Evolutionary conservation across 225 moss, liverwort and hornwort species (phyloP).

Genomic region (Bryum argenteum): DNA sequence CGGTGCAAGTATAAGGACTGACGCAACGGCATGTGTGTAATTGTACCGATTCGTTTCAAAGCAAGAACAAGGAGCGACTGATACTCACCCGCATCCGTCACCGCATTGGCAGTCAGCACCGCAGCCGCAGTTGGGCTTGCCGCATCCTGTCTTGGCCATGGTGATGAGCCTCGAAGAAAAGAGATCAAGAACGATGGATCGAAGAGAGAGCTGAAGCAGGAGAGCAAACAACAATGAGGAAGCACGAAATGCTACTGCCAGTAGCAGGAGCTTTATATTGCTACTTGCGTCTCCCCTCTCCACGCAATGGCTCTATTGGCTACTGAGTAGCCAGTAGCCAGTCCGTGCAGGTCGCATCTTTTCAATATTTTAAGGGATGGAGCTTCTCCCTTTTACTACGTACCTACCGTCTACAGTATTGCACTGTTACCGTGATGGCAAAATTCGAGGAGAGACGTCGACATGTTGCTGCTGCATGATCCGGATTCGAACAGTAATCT

Average conservation of each 20-base stretch:
- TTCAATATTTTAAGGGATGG: background rate
- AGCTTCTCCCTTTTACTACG: constrained; percentile 1
- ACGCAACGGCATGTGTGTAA: background rate
- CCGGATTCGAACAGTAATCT: too few relatives aligned
- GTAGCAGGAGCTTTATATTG: constrained; percentile 22
- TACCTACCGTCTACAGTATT: background rate
- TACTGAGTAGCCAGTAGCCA: background rate
- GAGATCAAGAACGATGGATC: background rate
- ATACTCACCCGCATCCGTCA: constrained; percentile 27
- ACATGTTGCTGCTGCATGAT: background rate
- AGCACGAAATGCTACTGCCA: background rate
- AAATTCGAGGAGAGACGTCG: too few relatives aligned
- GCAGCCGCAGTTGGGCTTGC: constrained; percentile 40
- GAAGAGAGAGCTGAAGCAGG: constrained; percentile 8
- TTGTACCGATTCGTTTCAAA: background rate
- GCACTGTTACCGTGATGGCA: background rate
- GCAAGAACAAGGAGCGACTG: background rate
- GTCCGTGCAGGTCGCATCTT: constrained; percentile 6
- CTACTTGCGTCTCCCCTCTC: background rate
- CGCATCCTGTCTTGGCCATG: constrained; percentile 40
- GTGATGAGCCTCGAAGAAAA: background rate
- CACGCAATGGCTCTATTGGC: background rate
- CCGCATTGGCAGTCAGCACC: constrained; percentile 37
- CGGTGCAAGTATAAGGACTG: background rate
- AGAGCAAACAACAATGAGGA: background rate